Base-by-base conservation (phyloP, 2,329 filamentous ascomycete genomes). In the Phialocephala sp. region DNA sequence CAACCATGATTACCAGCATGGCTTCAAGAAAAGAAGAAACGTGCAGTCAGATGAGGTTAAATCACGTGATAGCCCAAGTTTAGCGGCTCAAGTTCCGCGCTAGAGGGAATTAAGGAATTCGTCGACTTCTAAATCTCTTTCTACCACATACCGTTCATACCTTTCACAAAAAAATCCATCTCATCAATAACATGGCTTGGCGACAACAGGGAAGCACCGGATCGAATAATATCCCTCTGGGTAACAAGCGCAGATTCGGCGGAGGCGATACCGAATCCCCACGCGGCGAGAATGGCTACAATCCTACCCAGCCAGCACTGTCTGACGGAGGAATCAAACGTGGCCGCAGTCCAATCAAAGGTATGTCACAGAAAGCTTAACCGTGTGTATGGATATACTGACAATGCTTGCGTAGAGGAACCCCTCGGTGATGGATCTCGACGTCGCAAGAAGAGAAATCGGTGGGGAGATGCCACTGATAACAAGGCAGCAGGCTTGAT, bases 401-500 rank as follows among this genome's bases (percentile, higher is more conserved):
- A 73, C 41, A 20, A 43, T 68, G 3, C 18, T 66, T 20, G 39
- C 73, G 69, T 71, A 76, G 69, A 78, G 64, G 67, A 73, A 32
- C 66, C 78, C 43, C 60, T 64, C 59, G 72, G 57, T 35, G 94
- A 97, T 80, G 94, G 92, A 65, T 87, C 90, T 69, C 92, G 91
- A 78, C 91, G 91, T 75, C 92, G 95, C 79, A 97, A 97, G 89
- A 98, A 97, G 90, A 91, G 94, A 79, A 99, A 99, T 79, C 90
- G 95, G 77, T 99, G 95, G 95, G 95, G 95, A 72, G 94, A 98
- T 80, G 92, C 92, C 68, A 91, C 93, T 63, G 95, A 99, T 81
- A 99, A 99, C 83, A 99, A 99, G 85, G 95, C 95, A 66, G 95
- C 95, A 65, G 95, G 95, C 71, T 85, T 99, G 68, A 98, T 99